Conservation (phyloP, 768 basidiomycete genomes). For the Panaeolus papilionaceus region DNA sequence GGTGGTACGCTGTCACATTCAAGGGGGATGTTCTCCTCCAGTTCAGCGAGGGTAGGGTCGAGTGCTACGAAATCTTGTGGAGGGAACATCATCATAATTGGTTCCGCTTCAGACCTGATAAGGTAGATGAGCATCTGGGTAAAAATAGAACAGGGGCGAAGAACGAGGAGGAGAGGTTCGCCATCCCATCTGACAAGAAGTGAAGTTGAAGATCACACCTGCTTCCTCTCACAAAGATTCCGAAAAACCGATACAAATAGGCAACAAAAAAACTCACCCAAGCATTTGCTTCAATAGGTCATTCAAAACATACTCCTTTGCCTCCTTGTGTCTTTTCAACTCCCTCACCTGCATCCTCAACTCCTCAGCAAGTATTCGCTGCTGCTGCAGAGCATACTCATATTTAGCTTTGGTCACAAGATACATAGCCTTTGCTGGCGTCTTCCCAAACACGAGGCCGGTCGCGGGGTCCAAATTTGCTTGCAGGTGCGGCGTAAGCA, state of each 20-base stretch:
- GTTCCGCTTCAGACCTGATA: conserved; percentile 10
- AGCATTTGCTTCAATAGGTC: conserved; percentile 34
- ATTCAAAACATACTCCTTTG: conserved; percentile 72
- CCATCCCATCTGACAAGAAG: background rate
- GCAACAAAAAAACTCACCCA: conserved; percentile 32
- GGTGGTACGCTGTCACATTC: background rate
- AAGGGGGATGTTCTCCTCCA: background rate
- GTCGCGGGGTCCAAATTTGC: conserved; percentile 60
- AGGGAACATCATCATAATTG: conserved; percentile 16
- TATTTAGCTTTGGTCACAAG: conserved; percentile 79
- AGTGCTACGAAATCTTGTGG: background rate
- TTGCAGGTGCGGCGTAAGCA: conserved; percentile 60
- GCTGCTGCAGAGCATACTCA: conserved; percentile 69
- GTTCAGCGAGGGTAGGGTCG: conserved; percentile 1
- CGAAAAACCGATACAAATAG: background rate
- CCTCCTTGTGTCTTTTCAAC: conserved; percentile 54
- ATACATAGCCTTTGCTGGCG: conserved; percentile 77
- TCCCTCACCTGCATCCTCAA: conserved; percentile 61
- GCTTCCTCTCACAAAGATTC: background rate
- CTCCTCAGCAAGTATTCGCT: conserved; percentile 70
- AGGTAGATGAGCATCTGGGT: background rate
- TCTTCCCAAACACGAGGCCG: conserved; percentile 70
- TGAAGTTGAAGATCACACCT: background rate
- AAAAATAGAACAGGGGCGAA: conserved; percentile 3
- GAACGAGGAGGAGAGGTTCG: background rate